These are phyloP conservation scores for Suillus bovinus DNA, from an alignment of 768 basidiomycete genomes.

Conservation along the genomic window DNA sequence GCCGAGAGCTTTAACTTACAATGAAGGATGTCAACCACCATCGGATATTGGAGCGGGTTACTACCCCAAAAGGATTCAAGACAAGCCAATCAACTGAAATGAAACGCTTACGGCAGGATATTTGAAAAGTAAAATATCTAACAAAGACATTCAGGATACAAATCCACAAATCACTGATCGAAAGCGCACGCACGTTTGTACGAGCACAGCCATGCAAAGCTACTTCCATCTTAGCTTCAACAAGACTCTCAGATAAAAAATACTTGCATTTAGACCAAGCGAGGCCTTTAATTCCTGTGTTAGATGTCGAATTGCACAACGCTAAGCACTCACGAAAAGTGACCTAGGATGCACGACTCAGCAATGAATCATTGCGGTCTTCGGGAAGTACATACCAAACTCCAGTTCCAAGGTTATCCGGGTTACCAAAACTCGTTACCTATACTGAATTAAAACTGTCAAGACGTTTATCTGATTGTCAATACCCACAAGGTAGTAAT, in stretches of 20 bases:
- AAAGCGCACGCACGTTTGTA: slow-evolving; percentile 38
- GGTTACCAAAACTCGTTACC: slow-evolving; percentile 42
- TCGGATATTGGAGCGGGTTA: slow-evolving; percentile 31
- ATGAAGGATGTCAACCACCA: slow-evolving; percentile 41
- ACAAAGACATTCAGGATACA: not conserved
- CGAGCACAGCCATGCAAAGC: slow-evolving; percentile 43
- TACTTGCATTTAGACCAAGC: slow-evolving; percentile 13
- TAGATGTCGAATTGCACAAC: not conserved
- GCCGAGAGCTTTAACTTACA: slow-evolving; percentile 3
- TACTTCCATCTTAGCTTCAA: slow-evolving; percentile 15
- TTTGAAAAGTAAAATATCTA: slow-evolving; percentile 13
- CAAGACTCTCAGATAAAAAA: not conserved
- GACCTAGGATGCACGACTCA: slow-evolving; percentile 10
- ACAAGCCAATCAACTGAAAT: not conserved
- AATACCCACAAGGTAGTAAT: slow-evolving; percentile 41
- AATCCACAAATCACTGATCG: not conserved
- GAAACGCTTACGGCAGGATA: slow-evolving; percentile 8
- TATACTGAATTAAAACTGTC: slow-evolving; percentile 14
- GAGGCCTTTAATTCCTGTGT: slow-evolving; percentile 5
- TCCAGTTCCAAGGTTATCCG: slow-evolving; percentile 31
- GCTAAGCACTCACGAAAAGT: slow-evolving; percentile 10
- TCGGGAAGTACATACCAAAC: slow-evolving; percentile 34
- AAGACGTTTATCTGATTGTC: not conserved
- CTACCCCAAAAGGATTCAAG: slow-evolving; percentile 20
- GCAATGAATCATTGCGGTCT: not conserved